A percentile compares a stretch with the other conserved stretches of the same genome.
Evolutionary conservation across 2,329 filamentous ascomycete species (phyloP).

Genomic region (Hymenoscyphus scutula): DNA sequence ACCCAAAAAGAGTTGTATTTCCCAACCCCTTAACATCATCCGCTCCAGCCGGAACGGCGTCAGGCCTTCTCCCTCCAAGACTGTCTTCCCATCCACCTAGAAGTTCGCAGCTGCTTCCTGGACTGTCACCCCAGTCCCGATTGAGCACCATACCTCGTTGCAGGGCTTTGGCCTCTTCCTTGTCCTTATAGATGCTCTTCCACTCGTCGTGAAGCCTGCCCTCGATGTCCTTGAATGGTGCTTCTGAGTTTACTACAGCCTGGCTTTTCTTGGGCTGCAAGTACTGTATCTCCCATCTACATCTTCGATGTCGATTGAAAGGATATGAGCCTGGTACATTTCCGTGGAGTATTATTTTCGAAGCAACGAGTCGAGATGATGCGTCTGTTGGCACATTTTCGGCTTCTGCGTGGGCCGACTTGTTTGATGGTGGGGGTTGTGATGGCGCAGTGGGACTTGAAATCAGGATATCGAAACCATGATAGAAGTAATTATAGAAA

Average conservation of each 20-base stretch:
- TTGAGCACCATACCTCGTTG: conserved; percentile 84
- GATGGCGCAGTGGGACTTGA: conserved; percentile 70
- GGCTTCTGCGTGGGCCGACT: conserved; percentile 22
- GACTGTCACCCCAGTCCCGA: conserved; percentile 86
- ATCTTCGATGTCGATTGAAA: conserved; percentile 90
- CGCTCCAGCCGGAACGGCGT: conserved; percentile 43
- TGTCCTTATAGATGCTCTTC: conserved; percentile 61
- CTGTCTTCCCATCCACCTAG: conserved; percentile 85
- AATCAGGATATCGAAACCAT: conserved; percentile 92
- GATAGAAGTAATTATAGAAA: conserved; percentile 97
- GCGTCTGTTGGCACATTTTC: conserved; percentile 27
- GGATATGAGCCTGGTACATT: conserved; percentile 95
- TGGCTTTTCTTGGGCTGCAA: conserved; percentile 45
- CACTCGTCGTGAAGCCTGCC: conserved; percentile 65
- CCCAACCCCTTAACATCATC: conserved; percentile 57
- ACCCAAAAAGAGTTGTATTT: conserved; percentile 86
- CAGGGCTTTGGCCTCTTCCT: conserved; percentile 49
- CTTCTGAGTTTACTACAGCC: conserved; percentile 53
- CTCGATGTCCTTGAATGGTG: conserved; percentile 72
- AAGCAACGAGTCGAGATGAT: conserved; percentile 72
- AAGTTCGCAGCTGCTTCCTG: conserved; percentile 80
- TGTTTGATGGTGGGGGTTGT: conserved; percentile 55
- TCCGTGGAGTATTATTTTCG: conserved; percentile 88
- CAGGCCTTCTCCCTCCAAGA: conserved; percentile 42
- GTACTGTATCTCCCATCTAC: conserved; percentile 77